Evolutionary conservation across 1,139 yeast species (phyloP).

Genomic region (Geotrichum citri-aurantii): DNA sequence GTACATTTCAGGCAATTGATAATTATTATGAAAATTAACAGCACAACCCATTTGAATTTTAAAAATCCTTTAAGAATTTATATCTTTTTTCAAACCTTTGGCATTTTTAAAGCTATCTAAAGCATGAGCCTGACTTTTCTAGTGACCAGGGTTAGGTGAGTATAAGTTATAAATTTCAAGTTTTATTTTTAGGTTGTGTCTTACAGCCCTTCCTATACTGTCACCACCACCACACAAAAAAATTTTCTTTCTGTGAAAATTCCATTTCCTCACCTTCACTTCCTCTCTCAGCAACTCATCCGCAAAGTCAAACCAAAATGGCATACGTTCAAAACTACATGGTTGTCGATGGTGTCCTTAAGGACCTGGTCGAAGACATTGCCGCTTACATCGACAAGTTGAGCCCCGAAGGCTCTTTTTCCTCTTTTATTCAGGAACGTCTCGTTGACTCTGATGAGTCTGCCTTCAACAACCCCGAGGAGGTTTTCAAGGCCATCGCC

Average conservation of each 20-base stretch:
- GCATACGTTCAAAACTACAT: conserved; percentile 27
- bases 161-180: background rate
- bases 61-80: too few relatives aligned
- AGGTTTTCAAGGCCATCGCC: conserved; percentile 33
- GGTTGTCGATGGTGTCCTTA: conserved; percentile 37
- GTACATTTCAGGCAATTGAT: too few relatives aligned
- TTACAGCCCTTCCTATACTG: background rate
- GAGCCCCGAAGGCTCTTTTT: conserved; percentile 25
- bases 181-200: background rate
- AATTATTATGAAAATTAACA: too few relatives aligned
- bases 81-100: too few relatives aligned
- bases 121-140: background rate
- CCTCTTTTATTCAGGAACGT: conserved; percentile 19
- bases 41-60: too few relatives aligned
- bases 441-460: conserved; percentile 5
- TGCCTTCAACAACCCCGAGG: conserved; percentile 21
- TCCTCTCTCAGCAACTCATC: background rate
- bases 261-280: background rate
- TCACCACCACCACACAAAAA: background rate
- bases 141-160: background rate
- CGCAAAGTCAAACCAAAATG: conserved; percentile 79
- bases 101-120: too few relatives aligned
- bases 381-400: conserved; percentile 38
- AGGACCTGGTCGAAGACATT: conserved; percentile 37
- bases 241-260: background rate